These are phyloP conservation scores for Alternaria tenuissima DNA, from an alignment of 2,329 filamentous ascomycete species.

Conservation along the genomic window DNA sequence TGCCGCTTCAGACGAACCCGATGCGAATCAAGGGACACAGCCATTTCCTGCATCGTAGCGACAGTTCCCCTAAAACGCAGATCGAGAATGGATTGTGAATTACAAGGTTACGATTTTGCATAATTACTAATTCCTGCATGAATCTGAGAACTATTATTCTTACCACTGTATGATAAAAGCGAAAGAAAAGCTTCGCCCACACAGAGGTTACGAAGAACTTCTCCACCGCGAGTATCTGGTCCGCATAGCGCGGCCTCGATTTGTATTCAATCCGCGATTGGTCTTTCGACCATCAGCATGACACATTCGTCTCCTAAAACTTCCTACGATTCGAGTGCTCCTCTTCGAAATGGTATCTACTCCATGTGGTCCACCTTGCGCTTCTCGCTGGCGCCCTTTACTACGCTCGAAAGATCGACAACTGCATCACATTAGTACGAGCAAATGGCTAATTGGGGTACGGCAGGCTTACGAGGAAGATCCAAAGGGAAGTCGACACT, in stretches of 20 bases:
- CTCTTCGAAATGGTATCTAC: neutral
- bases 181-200: neutral
- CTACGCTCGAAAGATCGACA: conserved; percentile 54
- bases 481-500: conserved; percentile 60
- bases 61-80: neutral
- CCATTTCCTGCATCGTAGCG: neutral
- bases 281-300: neutral
- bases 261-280: neutral
- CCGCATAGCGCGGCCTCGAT: neutral
- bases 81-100: neutral
- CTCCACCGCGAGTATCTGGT: neutral
- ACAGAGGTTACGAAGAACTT: neutral
- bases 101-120: neutral
- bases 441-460: neutral
- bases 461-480: conserved; percentile 51
- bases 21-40: neutral
- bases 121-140: neutral
- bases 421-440: conserved; percentile 39
- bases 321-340: neutral
- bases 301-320: neutral
- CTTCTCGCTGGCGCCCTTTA: conserved; percentile 56
- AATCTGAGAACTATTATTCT: neutral
- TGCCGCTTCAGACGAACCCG: neutral
- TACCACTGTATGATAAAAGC: neutral
- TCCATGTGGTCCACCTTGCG: conserved; percentile 35